A percentile compares a stretch with the other conserved stretches of the same genome.
These are phyloP conservation scores for Lolium rigidum DNA, from an alignment of 176 grass and related monocot species.

Conservation along the genomic window DNA sequence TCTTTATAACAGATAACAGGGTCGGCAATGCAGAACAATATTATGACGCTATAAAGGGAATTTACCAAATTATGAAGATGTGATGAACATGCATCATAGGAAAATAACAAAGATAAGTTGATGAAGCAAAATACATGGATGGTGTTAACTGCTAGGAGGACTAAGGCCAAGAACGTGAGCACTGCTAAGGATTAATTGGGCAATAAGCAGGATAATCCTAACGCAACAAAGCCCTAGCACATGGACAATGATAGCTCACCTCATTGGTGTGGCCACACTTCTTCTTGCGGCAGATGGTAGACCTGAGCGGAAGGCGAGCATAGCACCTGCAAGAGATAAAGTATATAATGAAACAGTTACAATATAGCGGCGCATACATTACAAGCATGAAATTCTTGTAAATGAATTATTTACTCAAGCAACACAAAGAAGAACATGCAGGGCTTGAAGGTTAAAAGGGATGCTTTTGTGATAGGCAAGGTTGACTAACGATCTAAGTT, in stretches of 20 bases:
- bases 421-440: neutral
- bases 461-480: neutral
- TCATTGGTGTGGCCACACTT: conserved; percentile 12
- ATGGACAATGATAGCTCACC: neutral
- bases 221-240: neutral
- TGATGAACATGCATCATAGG: neutral
- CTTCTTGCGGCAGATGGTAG: conserved; percentile 11
- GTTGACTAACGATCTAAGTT: neutral
- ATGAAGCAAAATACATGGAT: neutral
- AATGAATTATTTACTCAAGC: neutral
- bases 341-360: neutral
- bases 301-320: neutral
- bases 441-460: neutral
- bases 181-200: neutral
- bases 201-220: neutral
- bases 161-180: neutral
- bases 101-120: neutral
- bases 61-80: neutral
- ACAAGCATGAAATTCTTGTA: neutral
- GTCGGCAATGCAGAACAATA: neutral
- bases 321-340: conserved; percentile 2
- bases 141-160: neutral
- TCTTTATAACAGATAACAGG: neutral
- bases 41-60: neutral
- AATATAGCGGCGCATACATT: neutral